A percentile compares a stretch with the other conserved stretches of the same genome.
Evolutionary conservation across 768 basidiomycete genomes (phyloP).

Genomic region (Auriscalpium orientale): DNA sequence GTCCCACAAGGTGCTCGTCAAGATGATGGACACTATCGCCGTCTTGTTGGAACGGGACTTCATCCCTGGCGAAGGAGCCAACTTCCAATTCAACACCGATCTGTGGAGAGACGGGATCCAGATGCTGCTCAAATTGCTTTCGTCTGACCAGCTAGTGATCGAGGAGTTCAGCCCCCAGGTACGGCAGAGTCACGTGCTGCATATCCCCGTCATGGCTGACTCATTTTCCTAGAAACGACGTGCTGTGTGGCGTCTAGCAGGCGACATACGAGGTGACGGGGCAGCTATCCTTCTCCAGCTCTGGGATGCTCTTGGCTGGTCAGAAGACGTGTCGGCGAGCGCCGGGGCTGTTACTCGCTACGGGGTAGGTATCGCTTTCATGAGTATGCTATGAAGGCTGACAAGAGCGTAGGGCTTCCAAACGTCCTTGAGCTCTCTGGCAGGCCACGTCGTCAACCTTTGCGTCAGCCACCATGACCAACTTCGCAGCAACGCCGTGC

Average conservation of each 20-base stretch:
- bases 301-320: slow-evolving; percentile 84
- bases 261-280: slow-evolving; percentile 91
- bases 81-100: slow-evolving; percentile 59
- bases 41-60: slow-evolving; percentile 74
- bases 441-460: slow-evolving; percentile 84
- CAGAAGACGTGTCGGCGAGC: slow-evolving; percentile 46
- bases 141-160: slow-evolving; percentile 86
- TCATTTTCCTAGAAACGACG: slow-evolving; percentile 65
- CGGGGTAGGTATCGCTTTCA: slow-evolving; percentile 45
- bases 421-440: slow-evolving; percentile 70
- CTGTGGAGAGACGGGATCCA: slow-evolving; percentile 80
- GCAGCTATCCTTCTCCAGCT: slow-evolving; percentile 68
- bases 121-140: slow-evolving; percentile 77
- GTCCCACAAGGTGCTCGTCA: slow-evolving; percentile 81
- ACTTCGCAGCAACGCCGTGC: slow-evolving; percentile 81
- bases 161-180: slow-evolving; percentile 95
- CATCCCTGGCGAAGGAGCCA: slow-evolving; percentile 59
- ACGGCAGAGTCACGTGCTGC: slow-evolving; percentile 7
- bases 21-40: slow-evolving; percentile 79
- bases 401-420: slow-evolving; percentile 65
- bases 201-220: background rate
- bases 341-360: slow-evolving; percentile 53
- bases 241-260: slow-evolving; percentile 93
- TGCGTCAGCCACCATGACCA: slow-evolving; percentile 95
- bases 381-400: slow-evolving; percentile 5